Percentiles rank a stretch among this genome's conserved stretches.
These are phyloP conservation scores for Atkinsonella hypoxylon DNA, from an alignment of 2,329 filamentous ascomycete species.

Conservation along the genomic window DNA sequence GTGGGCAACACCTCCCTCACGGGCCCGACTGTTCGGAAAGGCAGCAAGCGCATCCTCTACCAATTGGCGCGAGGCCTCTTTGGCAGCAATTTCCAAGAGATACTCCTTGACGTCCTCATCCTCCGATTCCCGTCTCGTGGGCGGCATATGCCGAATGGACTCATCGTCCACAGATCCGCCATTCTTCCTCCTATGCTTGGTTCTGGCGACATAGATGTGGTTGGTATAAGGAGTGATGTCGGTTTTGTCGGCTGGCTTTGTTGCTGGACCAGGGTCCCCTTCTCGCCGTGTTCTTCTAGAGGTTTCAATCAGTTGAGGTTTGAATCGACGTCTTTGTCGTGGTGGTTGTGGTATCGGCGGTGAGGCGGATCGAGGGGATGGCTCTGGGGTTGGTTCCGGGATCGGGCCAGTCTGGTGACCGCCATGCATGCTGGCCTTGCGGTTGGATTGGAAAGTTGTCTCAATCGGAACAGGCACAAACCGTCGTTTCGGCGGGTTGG, in stretches of 20 bases:
- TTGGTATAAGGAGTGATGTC: conserved; percentile 56
- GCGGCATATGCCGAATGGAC: conserved; percentile 22
- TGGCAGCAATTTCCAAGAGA: conserved; percentile 66
- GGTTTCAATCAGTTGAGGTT: conserved; percentile 72
- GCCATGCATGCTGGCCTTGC: conserved; percentile 18
- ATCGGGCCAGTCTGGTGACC: conserved; percentile 30
- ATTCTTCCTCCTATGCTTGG: conserved; percentile 24
- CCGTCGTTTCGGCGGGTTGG: conserved; percentile 37
- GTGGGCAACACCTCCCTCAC: conserved; percentile 59
- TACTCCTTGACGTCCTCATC: conserved; percentile 68
- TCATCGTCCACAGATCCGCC: conserved; percentile 19
- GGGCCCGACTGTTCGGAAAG: conserved; percentile 60
- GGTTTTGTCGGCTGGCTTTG: conserved; percentile 56
- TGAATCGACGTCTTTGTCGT: conserved; percentile 44
- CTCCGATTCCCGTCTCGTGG: conserved; percentile 51
- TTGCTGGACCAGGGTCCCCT: conserved; percentile 50
- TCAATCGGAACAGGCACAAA: conserved; percentile 63
- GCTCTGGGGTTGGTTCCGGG: conserved; percentile 44
- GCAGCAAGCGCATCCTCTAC: conserved; percentile 65
- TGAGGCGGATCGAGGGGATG: conserved; percentile 38
- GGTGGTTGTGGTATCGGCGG: conserved; percentile 27
- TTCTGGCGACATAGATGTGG: conserved; percentile 40
- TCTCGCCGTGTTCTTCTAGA: conserved; percentile 58
- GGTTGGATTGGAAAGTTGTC: conserved; percentile 51
- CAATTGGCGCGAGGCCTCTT: conserved; percentile 68